Evolutionary conservation across 1,139 yeast species (phyloP).

Genomic region (Debaryomyces robertsiae): DNA sequence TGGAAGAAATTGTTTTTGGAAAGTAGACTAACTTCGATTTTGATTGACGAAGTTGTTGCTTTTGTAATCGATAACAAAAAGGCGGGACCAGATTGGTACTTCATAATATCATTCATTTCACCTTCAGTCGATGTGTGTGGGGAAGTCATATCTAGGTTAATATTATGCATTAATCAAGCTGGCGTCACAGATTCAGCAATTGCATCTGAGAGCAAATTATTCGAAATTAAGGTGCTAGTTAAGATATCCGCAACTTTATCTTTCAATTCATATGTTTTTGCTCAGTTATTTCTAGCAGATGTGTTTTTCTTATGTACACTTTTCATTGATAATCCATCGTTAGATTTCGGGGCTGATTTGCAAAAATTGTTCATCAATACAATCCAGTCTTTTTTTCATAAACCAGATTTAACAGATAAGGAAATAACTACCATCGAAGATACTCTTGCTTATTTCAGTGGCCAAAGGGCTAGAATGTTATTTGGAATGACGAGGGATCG

Average conservation of each 20-base stretch:
- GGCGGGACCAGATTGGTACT: conserved; percentile 69
- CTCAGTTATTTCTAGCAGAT: conserved; percentile 73
- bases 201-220: conserved; percentile 64
- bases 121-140: conserved; percentile 80
- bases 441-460: conserved; percentile 62
- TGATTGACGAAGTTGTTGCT: conserved; percentile 73
- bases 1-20: conserved; percentile 73
- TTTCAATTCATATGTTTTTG: conserved; percentile 69
- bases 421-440: conserved; percentile 50
- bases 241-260: conserved; percentile 67
- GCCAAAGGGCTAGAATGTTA: conserved; percentile 71
- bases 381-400: conserved; percentile 70
- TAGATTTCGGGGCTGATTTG: conserved; percentile 66
- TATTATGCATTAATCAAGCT: conserved; percentile 55
- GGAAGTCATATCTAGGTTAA: conserved; percentile 57
- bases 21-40: conserved; percentile 55
- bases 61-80: conserved; percentile 77
- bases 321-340: conserved; percentile 72
- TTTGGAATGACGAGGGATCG: conserved; percentile 79
- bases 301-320: conserved; percentile 69
- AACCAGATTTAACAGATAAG: conserved; percentile 49
- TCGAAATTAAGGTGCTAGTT: conserved; percentile 71
- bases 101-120: conserved; percentile 61
- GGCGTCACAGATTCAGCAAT: conserved; percentile 51
- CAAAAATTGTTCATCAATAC: conserved; percentile 69